Conservation (phyloP, 345 rosid species). For the Isatis tinctoria region DNA sequence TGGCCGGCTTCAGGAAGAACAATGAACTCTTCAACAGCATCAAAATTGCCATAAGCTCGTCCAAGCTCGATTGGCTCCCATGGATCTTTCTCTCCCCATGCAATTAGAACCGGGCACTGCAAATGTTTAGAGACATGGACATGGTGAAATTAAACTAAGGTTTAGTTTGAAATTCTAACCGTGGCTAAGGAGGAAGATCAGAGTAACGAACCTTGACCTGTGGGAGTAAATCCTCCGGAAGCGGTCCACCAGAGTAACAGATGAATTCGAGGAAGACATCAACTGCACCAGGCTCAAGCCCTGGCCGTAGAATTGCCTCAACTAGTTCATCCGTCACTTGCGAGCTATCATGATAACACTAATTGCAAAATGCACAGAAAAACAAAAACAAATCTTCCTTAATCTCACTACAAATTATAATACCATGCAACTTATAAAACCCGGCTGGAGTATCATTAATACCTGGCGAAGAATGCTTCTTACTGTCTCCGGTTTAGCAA, state of each 20-base stretch:
- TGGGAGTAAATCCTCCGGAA: constrained; percentile 86
- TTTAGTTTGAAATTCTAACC: neutral
- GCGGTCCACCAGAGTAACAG: constrained; percentile 88
- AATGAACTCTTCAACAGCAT: constrained; percentile 65
- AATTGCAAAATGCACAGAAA: constrained; percentile 24
- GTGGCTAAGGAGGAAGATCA: constrained; percentile 1
- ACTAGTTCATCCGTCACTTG: constrained; percentile 91
- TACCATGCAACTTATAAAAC: neutral
- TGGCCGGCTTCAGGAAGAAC: constrained; percentile 79
- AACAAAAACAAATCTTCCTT: neutral
- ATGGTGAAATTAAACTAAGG: constrained; percentile 4
- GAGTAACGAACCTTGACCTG: constrained; percentile 53
- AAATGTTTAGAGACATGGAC: neutral
- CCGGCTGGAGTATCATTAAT: neutral
- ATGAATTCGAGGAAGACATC: constrained; percentile 90
- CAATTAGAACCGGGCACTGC: constrained; percentile 85
- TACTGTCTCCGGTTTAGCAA: constrained; percentile 68
- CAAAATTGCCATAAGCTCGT: constrained; percentile 51
- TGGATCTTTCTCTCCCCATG: constrained; percentile 97
- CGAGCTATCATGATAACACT: constrained; percentile 81
- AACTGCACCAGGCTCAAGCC: constrained; percentile 84
- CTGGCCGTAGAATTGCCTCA: constrained; percentile 75
- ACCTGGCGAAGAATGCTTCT: constrained; percentile 78
- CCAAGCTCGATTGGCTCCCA: constrained; percentile 92
- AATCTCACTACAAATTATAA: neutral